phyloP scores from a whole-genome alignment of 345 rosid species.

The Acer saccharum region DNA sequence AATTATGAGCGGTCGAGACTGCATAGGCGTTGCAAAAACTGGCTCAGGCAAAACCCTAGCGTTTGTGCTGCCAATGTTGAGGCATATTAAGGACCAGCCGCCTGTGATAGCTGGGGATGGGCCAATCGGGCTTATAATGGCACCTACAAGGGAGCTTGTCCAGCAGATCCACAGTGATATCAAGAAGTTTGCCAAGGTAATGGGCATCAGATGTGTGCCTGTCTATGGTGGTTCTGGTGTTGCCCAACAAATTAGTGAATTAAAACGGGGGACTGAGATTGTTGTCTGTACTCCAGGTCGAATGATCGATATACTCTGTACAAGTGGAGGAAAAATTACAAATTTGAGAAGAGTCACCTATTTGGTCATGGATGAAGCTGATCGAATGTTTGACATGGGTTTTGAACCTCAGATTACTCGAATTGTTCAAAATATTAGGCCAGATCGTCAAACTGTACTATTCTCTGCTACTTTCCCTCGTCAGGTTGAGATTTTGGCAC shows the following conservation, averaged over 20 bases:
- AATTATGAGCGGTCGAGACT: constrained; percentile 97
- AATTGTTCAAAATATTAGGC: constrained; percentile 92
- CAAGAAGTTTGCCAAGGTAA: constrained; percentile 71
- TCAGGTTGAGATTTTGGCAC: constrained; percentile 94
- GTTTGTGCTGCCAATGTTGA: constrained; percentile 95
- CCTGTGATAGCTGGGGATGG: constrained; percentile 97
- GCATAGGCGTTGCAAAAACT: constrained; percentile 96
- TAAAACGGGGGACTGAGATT: constrained; percentile 93
- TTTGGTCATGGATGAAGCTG: constrained; percentile 97
- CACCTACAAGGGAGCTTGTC: constrained; percentile 98
- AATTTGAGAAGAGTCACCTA: constrained; percentile 86
- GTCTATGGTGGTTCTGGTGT: constrained; percentile 99
- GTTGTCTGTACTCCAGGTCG: constrained; percentile 98
- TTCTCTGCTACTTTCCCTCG: constrained; percentile 98
- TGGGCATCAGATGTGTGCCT: constrained; percentile 86
- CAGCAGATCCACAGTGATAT: constrained; percentile 97
- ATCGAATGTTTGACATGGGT: constrained; percentile 99
- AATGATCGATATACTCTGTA: constrained; percentile 97
- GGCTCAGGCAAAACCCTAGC: constrained; percentile 98
- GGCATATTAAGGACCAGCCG: constrained; percentile 98
- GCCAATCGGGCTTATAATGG: constrained; percentile 95
- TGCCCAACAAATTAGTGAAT: constrained; percentile 96
- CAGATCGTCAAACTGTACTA: constrained; percentile 91
- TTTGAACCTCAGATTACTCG: constrained; percentile 95
- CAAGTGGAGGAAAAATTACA: constrained; percentile 89